phyloP scores from a whole-genome alignment of 371 early-diverging fungal genomes.

The Nematocida major region DNA sequence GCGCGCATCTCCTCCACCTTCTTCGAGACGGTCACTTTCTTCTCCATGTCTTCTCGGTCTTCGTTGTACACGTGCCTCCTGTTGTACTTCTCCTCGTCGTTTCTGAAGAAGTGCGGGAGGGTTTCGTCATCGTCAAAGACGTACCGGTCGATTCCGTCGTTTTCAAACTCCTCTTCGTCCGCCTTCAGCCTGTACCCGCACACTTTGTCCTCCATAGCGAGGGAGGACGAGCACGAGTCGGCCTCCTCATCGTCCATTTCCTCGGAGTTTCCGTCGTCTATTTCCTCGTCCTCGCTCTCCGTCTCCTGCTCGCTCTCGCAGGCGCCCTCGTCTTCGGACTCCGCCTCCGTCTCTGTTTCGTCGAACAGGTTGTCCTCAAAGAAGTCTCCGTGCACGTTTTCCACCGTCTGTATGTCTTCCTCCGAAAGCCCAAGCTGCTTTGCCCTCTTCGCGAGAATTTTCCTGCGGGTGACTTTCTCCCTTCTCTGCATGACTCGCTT shows the following conservation, averaged over 20 bases:
- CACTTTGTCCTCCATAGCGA: conserved; percentile 60
- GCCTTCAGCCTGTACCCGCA: conserved; percentile 57
- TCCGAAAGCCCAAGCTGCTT: conserved; percentile 44
- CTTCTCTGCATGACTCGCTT: conserved; percentile 58
- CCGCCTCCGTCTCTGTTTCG: not conserved
- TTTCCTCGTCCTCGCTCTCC: conserved; percentile 27
- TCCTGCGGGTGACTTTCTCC: conserved; percentile 41
- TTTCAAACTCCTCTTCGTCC: conserved; percentile 59
- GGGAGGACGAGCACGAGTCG: conserved; percentile 48
- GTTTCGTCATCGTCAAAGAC: conserved; percentile 57
- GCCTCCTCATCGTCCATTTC: conserved; percentile 47
- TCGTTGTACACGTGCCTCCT: conserved; percentile 47
- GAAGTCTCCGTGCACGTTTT: conserved; percentile 55
- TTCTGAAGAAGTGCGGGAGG: conserved; percentile 57
- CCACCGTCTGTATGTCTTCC: conserved; percentile 65
- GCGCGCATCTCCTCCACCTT: conserved; percentile 57
- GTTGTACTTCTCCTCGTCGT: conserved; percentile 57
- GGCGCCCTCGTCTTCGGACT: not conserved
- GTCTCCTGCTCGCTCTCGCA: conserved; percentile 14
- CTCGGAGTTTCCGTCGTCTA: conserved; percentile 47
- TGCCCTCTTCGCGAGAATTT: conserved; percentile 35
- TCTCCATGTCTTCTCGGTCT: conserved; percentile 41
- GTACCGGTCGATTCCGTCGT: conserved; percentile 62
- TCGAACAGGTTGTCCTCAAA: conserved; percentile 52
- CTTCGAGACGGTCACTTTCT: conserved; percentile 46